These are phyloP conservation scores for Rubus idaeus DNA, from an alignment of 306 rosid genomes.

Conservation along the genomic window DNA sequence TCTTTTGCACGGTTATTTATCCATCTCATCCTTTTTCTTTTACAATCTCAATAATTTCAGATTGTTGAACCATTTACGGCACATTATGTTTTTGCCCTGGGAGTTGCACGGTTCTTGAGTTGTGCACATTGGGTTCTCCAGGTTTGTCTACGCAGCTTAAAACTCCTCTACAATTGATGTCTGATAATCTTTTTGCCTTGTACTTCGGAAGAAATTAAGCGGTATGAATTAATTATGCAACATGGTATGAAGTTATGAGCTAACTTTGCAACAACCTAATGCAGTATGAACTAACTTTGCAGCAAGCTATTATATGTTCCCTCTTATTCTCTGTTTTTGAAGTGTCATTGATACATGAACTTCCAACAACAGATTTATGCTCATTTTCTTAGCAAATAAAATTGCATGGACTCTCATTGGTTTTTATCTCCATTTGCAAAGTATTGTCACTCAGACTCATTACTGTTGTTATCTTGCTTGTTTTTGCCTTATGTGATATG, in stretches of 20 bases:
- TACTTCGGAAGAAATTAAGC: not conserved
- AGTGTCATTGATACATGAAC: not conserved
- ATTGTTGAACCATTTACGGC: constrained; percentile 84
- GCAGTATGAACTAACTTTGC: not conserved
- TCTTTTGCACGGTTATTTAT: not conserved
- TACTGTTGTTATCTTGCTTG: not conserved
- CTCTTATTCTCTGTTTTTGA: not conserved
- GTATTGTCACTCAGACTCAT: not conserved
- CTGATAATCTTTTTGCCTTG: not conserved
- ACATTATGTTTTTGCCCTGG: constrained; percentile 78
- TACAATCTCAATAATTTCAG: constrained; percentile 34
- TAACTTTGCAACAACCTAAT: not conserved
- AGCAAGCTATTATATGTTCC: not conserved
- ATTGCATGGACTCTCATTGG: not conserved
- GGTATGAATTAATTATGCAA: not conserved
- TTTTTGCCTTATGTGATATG: not conserved
- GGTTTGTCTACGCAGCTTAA: constrained; percentile 37
- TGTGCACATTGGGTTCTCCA: constrained; percentile 89
- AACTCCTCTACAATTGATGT: not conserved
- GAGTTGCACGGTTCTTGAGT: constrained; percentile 81
- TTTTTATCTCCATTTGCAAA: not conserved
- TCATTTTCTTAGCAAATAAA: not conserved
- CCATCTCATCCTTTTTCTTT: constrained; percentile 4
- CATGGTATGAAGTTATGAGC: not conserved
- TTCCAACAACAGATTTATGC: not conserved